A percentile compares a stretch with the other conserved stretches of the same genome.
Conservation (phyloP, 352 stramenopile species). For the Globisporangium sylvaticum region DNA sequence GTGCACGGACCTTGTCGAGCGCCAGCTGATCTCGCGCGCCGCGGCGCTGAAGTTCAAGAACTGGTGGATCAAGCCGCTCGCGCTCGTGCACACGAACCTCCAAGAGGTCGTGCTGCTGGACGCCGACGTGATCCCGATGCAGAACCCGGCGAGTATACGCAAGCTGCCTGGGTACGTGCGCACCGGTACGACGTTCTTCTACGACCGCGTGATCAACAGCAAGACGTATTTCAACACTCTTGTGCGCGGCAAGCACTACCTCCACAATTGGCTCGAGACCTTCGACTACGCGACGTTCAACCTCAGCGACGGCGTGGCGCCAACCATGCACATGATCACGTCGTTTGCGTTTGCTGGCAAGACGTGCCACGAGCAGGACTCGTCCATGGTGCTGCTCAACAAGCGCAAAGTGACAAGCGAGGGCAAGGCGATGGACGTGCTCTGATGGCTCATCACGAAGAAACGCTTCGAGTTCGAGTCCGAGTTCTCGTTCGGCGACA, state of each 20-base stretch:
- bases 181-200: conserved; percentile 68
- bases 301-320: conserved; percentile 15
- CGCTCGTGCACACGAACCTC: conserved; percentile 43
- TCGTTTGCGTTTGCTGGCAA: conserved; percentile 40
- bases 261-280: conserved; percentile 44
- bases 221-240: conserved; percentile 47
- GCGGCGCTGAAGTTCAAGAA: conserved; percentile 37
- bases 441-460: conserved; percentile 39
- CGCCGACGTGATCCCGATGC: conserved; percentile 42
- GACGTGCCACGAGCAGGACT: conserved; percentile 60
- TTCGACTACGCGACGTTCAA: conserved; percentile 54
- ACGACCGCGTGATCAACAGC: conserved; percentile 51
- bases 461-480: conserved; percentile 37
- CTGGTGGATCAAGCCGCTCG: conserved; percentile 59
- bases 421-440: conserved; percentile 35
- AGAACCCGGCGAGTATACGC: conserved; percentile 38
- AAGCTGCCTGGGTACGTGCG: conserved; percentile 30
- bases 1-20: conserved; percentile 23
- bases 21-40: background rate
- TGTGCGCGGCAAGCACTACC: conserved; percentile 34
- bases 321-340: conserved; percentile 35
- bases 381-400: conserved; percentile 59
- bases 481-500: conserved; percentile 59
- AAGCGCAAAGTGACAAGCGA: conserved; percentile 42
- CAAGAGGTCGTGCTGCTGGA: conserved; percentile 46